Evolutionary conservation across 2,329 filamentous ascomycete species (phyloP), one percentile per base, ranked within the genome.

Genomic region (Xylariomycetidae sp.): DNA sequence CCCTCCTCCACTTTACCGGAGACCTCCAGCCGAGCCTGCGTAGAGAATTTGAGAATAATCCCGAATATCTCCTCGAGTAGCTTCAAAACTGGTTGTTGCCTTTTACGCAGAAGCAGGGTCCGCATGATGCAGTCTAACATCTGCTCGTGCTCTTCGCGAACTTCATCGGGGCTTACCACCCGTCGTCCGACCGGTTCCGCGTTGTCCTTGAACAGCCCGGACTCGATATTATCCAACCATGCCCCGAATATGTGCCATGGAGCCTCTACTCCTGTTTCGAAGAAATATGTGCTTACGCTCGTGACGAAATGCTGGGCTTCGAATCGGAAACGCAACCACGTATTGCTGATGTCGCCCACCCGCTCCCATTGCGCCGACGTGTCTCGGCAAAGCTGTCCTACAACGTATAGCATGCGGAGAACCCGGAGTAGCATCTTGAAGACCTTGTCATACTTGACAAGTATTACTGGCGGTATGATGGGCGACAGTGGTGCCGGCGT

Each of bases 371-470:
- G 56, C 4, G 56, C 51, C 34, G 64, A 73, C 2, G 74, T 67
- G 48, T 81, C 73, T 15, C 70, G 71, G 42, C 76, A 76, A 6
- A 87, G 65, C 38, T 77, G 70, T 34, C 79, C 76, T 9, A 82
- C 75, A 1, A 89, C 79, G 40, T 83, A 89, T 4, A 87, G 65
- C 74, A 95, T 81, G 20, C 92, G 78, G 10, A 87, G 58, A 1
- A 94, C 64, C 3, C 85, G 78, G 3, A 96, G 66, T 1, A 95
- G 64, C 12, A 86, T 71, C 47, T 79, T 84, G 64, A 95, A 96
- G 22, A 95, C 72, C 29, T 72, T 70, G 55, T 96, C 92, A 50
- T 95, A 96, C 47, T 87, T 87, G 34, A 78, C 65, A 9, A 96
- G 62, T 2, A 82, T 72, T 0, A 68, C 57, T 0, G 77, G 68